Percentiles rank a stretch among this genome's conserved stretches.
Conservation (phyloP, 2,329 filamentous ascomycete species). For the Tolypocladium amazonense region DNA sequence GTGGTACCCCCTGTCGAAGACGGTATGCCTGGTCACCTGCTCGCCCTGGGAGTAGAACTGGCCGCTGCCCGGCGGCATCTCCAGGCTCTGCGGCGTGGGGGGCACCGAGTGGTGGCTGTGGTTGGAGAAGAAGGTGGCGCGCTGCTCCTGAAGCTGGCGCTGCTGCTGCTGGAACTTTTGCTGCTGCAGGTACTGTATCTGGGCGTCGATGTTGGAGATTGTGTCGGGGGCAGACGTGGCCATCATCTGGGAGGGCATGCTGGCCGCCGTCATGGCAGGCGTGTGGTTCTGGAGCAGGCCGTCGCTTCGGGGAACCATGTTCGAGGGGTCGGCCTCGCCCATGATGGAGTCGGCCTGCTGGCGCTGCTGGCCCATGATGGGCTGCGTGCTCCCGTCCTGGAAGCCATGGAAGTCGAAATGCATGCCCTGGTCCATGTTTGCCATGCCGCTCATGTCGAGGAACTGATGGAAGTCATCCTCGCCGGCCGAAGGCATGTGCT, state of each 20-base stretch:
- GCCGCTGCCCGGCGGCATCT: conserved; percentile 52
- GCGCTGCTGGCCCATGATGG: conserved; percentile 17
- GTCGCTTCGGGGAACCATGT: conserved; percentile 18
- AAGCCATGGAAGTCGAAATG: conserved; percentile 52
- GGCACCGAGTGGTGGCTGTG: conserved; percentile 52
- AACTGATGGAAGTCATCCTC: conserved; percentile 58
- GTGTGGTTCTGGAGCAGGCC: conserved; percentile 33
- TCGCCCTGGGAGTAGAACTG: conserved; percentile 52
- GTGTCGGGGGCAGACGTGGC: conserved; percentile 32
- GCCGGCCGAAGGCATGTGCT: conserved; percentile 35
- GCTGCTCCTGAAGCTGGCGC: conserved; percentile 47
- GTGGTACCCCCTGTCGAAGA: conserved; percentile 55
- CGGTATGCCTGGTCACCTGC: conserved; percentile 40
- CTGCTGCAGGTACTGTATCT: conserved; percentile 55
- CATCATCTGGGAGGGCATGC: conserved; percentile 35
- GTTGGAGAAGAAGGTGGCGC: conserved; percentile 40
- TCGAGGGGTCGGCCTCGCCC: conserved; percentile 18
- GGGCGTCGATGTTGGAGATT: conserved; percentile 51
- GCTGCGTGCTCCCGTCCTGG: conserved; percentile 25
- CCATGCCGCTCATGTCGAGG: conserved; percentile 48
- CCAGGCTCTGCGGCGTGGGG: conserved; percentile 71
- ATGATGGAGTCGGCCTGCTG: conserved; percentile 25
- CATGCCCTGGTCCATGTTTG: conserved; percentile 39
- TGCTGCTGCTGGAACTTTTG: conserved; percentile 53
- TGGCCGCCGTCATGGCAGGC: conserved; percentile 35